These are phyloP conservation scores for Lipomyces sp. DNA, from an alignment of 805 yeast species.

Conservation along the genomic window DNA sequence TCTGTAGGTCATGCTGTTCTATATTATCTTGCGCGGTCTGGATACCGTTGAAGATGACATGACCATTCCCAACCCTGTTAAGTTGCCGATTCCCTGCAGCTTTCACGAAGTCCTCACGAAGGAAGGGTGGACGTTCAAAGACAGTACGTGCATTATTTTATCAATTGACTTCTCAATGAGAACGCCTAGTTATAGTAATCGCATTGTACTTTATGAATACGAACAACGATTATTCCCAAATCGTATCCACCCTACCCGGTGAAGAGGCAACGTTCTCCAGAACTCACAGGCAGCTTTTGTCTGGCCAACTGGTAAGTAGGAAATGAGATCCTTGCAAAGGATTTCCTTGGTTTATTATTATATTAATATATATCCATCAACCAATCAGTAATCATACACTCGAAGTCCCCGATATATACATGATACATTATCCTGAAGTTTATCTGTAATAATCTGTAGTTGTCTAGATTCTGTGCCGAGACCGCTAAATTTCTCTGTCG, in stretches of 20 bases:
- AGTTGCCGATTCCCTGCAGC: slow-evolving; percentile 71
- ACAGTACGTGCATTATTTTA: slow-evolving; percentile 46
- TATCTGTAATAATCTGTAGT: background rate
- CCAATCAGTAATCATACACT: background rate
- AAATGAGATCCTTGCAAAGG: too few relatives aligned
- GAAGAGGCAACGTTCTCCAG: too few relatives aligned
- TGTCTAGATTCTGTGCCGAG: background rate
- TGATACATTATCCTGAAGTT: too few relatives aligned
- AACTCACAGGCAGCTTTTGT: too few relatives aligned
- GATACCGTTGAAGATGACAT: slow-evolving; percentile 97
- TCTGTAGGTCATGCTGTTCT: slow-evolving; percentile 65
- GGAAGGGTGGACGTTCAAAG: slow-evolving; percentile 81
- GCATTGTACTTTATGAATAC: slow-evolving; percentile 3
- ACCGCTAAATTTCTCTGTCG: background rate
- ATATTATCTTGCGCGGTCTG: slow-evolving; percentile 82
- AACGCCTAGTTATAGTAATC: background rate
- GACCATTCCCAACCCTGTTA: slow-evolving; percentile 72
- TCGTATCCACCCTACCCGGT: slow-evolving; percentile 11
- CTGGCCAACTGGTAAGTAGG: too few relatives aligned
- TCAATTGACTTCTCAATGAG: background rate
- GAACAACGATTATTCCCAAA: slow-evolving; percentile 6
- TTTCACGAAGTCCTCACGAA: slow-evolving; percentile 68
- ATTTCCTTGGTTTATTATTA: too few relatives aligned
- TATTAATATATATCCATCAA: background rate
- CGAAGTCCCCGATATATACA: background rate